phyloP scores from a whole-genome alignment of 2,329 filamentous ascomycete genomes.

The Mycogone perniciosa region DNA sequence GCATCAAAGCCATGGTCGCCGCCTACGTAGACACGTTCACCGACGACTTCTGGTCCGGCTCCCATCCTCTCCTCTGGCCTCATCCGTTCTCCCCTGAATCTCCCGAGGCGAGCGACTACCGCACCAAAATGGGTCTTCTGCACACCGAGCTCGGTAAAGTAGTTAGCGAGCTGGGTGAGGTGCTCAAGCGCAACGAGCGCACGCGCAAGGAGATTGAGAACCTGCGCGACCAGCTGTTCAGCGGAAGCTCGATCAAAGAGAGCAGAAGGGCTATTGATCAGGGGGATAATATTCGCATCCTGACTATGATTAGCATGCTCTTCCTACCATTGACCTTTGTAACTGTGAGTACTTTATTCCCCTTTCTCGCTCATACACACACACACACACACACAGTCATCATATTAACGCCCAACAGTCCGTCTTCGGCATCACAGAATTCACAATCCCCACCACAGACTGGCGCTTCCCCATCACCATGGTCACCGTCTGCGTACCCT shows the following conservation, averaged over 20 bases:
- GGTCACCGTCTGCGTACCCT: conserved; percentile 53
- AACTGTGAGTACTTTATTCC: conserved; percentile 33
- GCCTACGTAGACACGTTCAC: conserved; percentile 53
- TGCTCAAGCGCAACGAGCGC: conserved; percentile 46
- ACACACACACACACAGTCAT: neutral
- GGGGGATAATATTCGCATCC: conserved; percentile 54
- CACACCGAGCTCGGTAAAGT: conserved; percentile 45
- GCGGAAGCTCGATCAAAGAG: conserved; percentile 57
- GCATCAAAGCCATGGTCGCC: conserved; percentile 51
- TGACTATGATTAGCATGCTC: conserved; percentile 56
- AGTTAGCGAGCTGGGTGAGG: conserved; percentile 40
- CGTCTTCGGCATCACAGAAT: conserved; percentile 49
- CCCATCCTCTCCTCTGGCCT: conserved; percentile 50
- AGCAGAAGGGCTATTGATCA: conserved; percentile 56
- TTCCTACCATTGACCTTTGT: conserved; percentile 58
- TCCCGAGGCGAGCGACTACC: conserved; percentile 40
- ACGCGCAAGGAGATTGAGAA: conserved; percentile 49
- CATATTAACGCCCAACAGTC: conserved; percentile 25
- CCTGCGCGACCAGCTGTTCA: conserved; percentile 56
- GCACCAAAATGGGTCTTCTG: conserved; percentile 40
- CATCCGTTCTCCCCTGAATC: conserved; percentile 36
- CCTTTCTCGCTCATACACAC: neutral
- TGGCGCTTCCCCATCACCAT: conserved; percentile 52
- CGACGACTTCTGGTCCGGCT: conserved; percentile 52
- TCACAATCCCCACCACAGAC: conserved; percentile 35